These are phyloP conservation scores for Magnolia changhungtana DNA, from an alignment of 164 flowering plant genomes.

Conservation along the genomic window DNA sequence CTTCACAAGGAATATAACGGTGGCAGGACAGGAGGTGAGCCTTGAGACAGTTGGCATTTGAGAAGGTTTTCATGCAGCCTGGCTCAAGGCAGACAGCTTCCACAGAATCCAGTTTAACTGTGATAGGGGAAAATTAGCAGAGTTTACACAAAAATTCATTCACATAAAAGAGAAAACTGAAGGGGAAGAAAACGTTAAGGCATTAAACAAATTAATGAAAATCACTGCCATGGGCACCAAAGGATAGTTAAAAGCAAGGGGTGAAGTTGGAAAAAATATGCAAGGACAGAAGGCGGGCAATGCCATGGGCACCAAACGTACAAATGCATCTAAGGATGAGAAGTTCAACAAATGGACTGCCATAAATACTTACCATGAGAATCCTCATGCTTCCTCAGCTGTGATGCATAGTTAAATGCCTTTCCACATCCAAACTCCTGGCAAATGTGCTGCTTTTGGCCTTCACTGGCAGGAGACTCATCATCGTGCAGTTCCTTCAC, in stretches of 20 bases:
- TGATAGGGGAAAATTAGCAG: not conserved
- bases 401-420: slow-evolving; percentile 61
- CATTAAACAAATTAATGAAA: no score
- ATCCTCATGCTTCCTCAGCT: slow-evolving; percentile 60
- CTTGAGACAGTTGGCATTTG: slow-evolving; percentile 62
- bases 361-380: slow-evolving; percentile 65
- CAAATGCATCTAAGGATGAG: no score
- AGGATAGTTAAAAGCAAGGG: no score
- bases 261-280: no score
- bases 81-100: slow-evolving; percentile 79
- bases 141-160: not conserved
- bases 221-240: not conserved
- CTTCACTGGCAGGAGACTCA: slow-evolving; percentile 9
- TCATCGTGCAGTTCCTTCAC: slow-evolving; percentile 55
- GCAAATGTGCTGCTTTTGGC: slow-evolving; percentile 47
- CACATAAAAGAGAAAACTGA: not conserved
- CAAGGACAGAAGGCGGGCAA: no score
- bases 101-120: slow-evolving; percentile 67
- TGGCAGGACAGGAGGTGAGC: slow-evolving; percentile 64
- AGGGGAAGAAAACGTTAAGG: no score
- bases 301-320: no score
- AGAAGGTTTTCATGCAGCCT: slow-evolving; percentile 64
- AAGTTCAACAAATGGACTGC: no score
- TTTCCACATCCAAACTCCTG: slow-evolving; percentile 74
- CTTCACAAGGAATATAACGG: slow-evolving; percentile 54